Evolutionary conservation across 2,329 filamentous ascomycete species (phyloP).

Genomic region (Truncatella angustata): DNA sequence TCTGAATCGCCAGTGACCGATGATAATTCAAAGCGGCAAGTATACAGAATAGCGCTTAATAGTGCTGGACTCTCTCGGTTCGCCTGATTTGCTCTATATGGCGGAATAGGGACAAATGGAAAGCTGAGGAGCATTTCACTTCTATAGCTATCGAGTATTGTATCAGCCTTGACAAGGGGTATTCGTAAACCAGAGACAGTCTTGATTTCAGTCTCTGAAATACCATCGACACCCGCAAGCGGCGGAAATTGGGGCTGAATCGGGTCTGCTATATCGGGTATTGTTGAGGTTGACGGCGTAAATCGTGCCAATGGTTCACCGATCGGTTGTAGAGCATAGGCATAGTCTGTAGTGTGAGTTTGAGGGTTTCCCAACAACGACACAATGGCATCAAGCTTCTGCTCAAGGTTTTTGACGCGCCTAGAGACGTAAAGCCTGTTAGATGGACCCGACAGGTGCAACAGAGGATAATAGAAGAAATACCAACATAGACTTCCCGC

Average conservation of each 20-base stretch:
- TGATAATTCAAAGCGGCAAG: neutral
- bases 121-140: neutral
- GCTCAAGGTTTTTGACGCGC: neutral
- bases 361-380: neutral
- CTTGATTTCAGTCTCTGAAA: neutral
- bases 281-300: neutral
- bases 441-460: no score
- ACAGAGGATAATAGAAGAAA: no score
- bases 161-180: neutral
- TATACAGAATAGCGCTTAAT: neutral
- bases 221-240: no score
- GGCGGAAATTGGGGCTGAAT: no score
- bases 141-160: neutral
- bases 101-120: conserved; percentile 1
- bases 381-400: neutral
- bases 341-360: neutral
- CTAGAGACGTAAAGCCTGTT: neutral
- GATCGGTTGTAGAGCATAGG: neutral
- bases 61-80: neutral
- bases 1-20: neutral
- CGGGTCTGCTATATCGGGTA: neutral
- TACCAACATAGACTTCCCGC: neutral
- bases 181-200: neutral
- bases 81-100: neutral
- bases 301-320: neutral